Percentiles rank a stretch among this genome's conserved stretches.
Conservation (phyloP, 495 filamentous ascomycete genomes). For the Bacidia rubella region DNA sequence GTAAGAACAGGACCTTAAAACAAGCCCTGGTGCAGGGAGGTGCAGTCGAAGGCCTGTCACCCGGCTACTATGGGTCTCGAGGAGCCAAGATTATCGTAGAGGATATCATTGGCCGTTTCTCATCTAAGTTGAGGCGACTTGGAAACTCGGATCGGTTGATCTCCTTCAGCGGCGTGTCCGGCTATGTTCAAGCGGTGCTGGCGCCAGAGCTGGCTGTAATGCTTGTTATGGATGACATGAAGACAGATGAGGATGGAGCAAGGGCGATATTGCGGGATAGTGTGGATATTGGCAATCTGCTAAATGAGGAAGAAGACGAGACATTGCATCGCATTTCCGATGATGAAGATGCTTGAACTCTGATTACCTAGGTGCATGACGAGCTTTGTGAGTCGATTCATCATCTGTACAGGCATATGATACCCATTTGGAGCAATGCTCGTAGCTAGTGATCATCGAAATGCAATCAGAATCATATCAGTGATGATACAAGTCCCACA, state of each 20-base stretch:
- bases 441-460: background rate
- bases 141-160: constrained; percentile 55
- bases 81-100: constrained; percentile 56
- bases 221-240: constrained; percentile 80
- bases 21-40: constrained; percentile 31
- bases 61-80: constrained; percentile 79
- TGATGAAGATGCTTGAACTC: background rate
- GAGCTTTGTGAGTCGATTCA: background rate
- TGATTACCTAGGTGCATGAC: background rate
- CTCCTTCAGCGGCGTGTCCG: constrained; percentile 51
- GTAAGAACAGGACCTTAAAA: constrained; percentile 46
- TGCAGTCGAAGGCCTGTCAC: constrained; percentile 33
- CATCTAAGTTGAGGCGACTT: constrained; percentile 45
- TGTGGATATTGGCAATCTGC: constrained; percentile 57
- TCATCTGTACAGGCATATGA: background rate
- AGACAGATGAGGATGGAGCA: constrained; percentile 47
- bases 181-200: constrained; percentile 72
- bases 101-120: constrained; percentile 48
- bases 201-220: constrained; percentile 69
- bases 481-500: background rate
- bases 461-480: background rate
- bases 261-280: constrained; percentile 60
- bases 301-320: constrained; percentile 55
- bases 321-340: constrained; percentile 24
- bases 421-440: background rate